Conservation (phyloP, 169 alveolate genomes). For the Plasmodium malariae region DNA sequence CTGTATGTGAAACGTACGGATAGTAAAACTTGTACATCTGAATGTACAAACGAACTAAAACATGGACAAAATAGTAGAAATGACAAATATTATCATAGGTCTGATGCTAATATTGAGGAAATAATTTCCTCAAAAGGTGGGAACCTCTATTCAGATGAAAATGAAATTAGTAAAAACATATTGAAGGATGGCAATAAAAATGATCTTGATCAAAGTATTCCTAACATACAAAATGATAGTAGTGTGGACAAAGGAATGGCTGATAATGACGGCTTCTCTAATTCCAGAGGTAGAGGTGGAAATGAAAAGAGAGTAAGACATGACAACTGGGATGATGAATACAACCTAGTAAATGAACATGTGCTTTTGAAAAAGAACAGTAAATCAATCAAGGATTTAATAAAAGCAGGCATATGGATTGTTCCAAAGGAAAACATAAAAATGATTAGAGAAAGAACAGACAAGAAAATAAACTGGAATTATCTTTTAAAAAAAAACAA, state of each 20-base stretch:
- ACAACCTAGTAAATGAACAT: conserved; percentile 40
- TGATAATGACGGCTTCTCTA: neutral
- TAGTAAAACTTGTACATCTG: neutral
- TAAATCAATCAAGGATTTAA: conserved; percentile 39
- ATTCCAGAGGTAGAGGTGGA: neutral
- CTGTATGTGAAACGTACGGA: conserved; percentile 2
- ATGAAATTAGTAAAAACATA: no score
- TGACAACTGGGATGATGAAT: neutral
- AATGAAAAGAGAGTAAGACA: no score
- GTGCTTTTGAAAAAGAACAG: conserved; percentile 33
- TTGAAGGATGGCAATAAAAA: neutral
- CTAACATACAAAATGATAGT: neutral
- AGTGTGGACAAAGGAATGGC: neutral
- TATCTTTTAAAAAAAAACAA: conserved; percentile 59
- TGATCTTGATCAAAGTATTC: neutral
- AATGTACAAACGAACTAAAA: neutral
- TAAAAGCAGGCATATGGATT: conserved; percentile 51
- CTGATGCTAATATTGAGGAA: neutral
- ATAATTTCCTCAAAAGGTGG: neutral
- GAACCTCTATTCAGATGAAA: no score
- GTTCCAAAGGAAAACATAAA: conserved; percentile 58
- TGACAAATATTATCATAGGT: no score
- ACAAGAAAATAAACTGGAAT: conserved; percentile 63
- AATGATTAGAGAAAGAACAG: conserved; percentile 62
- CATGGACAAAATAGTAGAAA: neutral